Evolutionary conservation across 768 basidiomycete species (phyloP), one percentile per base, ranked within the genome.

Genomic region (Pleurotus sapidus): DNA sequence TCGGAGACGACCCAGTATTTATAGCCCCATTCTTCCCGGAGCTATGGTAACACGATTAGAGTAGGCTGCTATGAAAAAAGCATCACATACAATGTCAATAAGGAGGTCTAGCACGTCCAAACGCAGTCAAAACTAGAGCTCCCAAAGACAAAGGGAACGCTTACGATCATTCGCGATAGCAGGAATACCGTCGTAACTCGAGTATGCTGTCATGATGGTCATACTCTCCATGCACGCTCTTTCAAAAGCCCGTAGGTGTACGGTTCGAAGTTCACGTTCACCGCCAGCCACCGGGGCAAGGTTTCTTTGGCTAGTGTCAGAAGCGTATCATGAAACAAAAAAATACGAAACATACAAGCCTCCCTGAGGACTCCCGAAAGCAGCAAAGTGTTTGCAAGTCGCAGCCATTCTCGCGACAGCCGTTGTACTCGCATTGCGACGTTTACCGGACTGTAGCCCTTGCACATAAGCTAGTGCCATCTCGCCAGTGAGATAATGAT

Each of bases 341-440:
- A 11, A 20, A 46, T 43, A 18, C 5, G 49, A 12, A 4, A 73
- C 85, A 68, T 61, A 87, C 85, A 88, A 60, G 46, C 87, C 87
- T 50, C 86, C 83, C 55, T 87, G 84, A 9, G 87, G 87, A 34
- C 81, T 82, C 3, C 87, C 87, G 57, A 82, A 89, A 0, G 86
- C 86, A 4, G 86, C 80, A 57, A 88, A 88, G 69, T 88, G 87
- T 59, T 89, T 89, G 76, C 86, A 89, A 0, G 86, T 89, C 0
- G 87, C 78, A 0, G 87, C 83, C 65, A 87, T 72, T 20, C 84
- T 77, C 23, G 84, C 84, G 54, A 77, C 77, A 1, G 84, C 83
- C 0, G 75, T 83, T 2, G 73, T 70, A 59, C 83, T 84, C 0
- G 76, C 72, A 58, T 86, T 85, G 45, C 82, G 74, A 3, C 87